Evolutionary conservation across 2,329 filamentous ascomycete genomes (phyloP).

Genomic region (Diaporthe amygdali): DNA sequence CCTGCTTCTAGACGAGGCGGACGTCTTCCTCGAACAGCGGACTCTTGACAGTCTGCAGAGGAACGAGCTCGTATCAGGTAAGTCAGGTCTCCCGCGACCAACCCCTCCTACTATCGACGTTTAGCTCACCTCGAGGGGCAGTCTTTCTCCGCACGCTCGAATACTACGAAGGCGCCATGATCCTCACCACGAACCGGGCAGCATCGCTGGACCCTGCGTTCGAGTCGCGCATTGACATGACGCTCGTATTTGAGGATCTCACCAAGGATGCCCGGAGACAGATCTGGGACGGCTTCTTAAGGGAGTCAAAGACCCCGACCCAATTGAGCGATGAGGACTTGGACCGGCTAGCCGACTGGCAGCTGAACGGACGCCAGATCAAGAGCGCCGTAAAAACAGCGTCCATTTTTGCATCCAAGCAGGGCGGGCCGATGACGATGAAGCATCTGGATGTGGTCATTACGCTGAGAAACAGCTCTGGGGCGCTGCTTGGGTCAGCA

Average conservation of each 20-base stretch:
- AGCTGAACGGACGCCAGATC: slow-evolving; percentile 56
- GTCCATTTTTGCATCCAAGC: not conserved
- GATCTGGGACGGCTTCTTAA: slow-evolving; percentile 41
- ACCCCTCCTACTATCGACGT: not conserved
- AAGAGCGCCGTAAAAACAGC: slow-evolving; percentile 49
- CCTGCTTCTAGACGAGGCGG: not conserved
- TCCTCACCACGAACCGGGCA: slow-evolving; percentile 43
- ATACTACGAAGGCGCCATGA: slow-evolving; percentile 43
- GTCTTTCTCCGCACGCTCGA: slow-evolving; percentile 38
- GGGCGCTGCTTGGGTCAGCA: not conserved
- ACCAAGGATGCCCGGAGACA: slow-evolving; percentile 31
- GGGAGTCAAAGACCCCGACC: too few species aligned
- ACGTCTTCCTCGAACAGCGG: too few species aligned
- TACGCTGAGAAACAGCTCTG: not conserved
- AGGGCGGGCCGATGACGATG: not conserved
- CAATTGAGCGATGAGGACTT: slow-evolving; percentile 34
- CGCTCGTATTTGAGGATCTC: slow-evolving; percentile 38
- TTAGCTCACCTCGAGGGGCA: not conserved
- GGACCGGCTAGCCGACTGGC: slow-evolving; percentile 41
- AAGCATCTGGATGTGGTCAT: not conserved
- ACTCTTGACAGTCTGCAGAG: not conserved
- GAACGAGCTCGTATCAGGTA: not conserved
- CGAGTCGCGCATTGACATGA: slow-evolving; percentile 39
- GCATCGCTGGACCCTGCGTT: slow-evolving; percentile 41
- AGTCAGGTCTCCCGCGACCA: not conserved